Evolutionary conservation across 2,329 filamentous ascomycete species (phyloP), one percentile per base, ranked within the genome.

Genomic region (Colletotrichum euphorbiae): DNA sequence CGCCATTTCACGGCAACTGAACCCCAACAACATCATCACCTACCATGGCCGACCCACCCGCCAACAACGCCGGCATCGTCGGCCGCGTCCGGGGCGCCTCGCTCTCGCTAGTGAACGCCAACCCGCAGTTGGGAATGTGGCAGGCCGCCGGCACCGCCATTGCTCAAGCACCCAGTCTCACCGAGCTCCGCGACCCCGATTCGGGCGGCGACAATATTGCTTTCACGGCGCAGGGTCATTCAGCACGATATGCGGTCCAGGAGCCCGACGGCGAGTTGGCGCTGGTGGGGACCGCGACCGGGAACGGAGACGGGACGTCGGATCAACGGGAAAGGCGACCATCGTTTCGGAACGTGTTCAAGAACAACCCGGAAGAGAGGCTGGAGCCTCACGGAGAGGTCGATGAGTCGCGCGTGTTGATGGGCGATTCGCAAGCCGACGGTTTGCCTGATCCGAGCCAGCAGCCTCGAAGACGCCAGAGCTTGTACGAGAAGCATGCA

Each of bases 131-230:
- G 45, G 75, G 75, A 62, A 72, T 74, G 62, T 76, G 75, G 75
- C 74, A 76, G 69, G 74, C 74, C 55, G 71, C 75, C 43, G 74
- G 75, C 54, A 76, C 74, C 15, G 75, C 74, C 50, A 75, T 76
- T 54, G 75, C 74, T 13, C 74, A 76, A 48, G 75, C 74, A 3
- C 75, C 75, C 21, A 75, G 73, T 36, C 71, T 76, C 36, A 72
- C 71, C 0, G 75, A 76, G 65, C 72, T 76, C 6, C 73, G 75
- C 56, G 74, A 75, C 55, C 62, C 72, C 17, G 69, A 74, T 17
- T 71, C 70, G 1, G 75, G 75, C 51, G 75, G 71, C 55, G 56
- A 57, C 62, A 74, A 76, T 64, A 76, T 76, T 62, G 65, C 65
- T 2, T 76, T 76, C 71, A 75, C 72, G 50, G 62, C 73, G 13